These are phyloP conservation scores for Tulasnella sp. DNA, from an alignment of 768 basidiomycete genomes.

Conservation along the genomic window DNA sequence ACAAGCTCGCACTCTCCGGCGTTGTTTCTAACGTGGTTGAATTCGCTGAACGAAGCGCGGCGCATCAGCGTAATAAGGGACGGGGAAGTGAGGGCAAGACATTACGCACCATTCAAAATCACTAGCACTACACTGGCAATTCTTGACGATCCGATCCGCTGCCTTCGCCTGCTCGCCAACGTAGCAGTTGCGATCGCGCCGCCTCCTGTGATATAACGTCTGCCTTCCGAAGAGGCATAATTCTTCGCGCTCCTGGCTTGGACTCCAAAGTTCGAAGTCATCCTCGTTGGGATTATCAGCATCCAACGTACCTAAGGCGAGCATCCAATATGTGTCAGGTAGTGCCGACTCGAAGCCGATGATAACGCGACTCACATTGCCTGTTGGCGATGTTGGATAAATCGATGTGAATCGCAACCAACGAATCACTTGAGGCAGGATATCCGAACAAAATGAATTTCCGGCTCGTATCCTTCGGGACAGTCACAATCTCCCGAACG, in stretches of 20 bases:
- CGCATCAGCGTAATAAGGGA: neutral
- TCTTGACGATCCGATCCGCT: slow-evolving; percentile 43
- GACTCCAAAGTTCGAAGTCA: slow-evolving; percentile 97
- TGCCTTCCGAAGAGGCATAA: slow-evolving; percentile 85
- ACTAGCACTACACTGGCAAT: slow-evolving; percentile 56
- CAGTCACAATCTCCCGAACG: slow-evolving; percentile 69
- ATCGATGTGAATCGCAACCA: slow-evolving; percentile 77
- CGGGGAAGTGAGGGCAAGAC: neutral
- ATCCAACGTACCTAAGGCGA: slow-evolving; percentile 48
- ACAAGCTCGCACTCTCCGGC: slow-evolving; percentile 69
- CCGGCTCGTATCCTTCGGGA: slow-evolving; percentile 81
- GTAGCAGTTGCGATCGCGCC: slow-evolving; percentile 66
- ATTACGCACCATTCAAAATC: slow-evolving; percentile 89
- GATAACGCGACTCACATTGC: slow-evolving; percentile 47
- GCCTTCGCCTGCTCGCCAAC: slow-evolving; percentile 59
- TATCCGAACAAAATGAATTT: slow-evolving; percentile 79
- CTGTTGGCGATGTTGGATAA: slow-evolving; percentile 64
- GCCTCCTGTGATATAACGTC: slow-evolving; percentile 87
- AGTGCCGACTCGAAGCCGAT: no score
- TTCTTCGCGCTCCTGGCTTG: slow-evolving; percentile 79
- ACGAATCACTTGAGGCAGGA: slow-evolving; percentile 33
- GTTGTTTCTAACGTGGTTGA: slow-evolving; percentile 67
- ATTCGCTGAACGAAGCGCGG: slow-evolving; percentile 52
- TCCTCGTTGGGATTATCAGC: slow-evolving; percentile 64
- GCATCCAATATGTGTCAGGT: neutral